phyloP scores from a whole-genome alignment of 805 yeast genomes.

The Kurtzmaniella fragi region DNA sequence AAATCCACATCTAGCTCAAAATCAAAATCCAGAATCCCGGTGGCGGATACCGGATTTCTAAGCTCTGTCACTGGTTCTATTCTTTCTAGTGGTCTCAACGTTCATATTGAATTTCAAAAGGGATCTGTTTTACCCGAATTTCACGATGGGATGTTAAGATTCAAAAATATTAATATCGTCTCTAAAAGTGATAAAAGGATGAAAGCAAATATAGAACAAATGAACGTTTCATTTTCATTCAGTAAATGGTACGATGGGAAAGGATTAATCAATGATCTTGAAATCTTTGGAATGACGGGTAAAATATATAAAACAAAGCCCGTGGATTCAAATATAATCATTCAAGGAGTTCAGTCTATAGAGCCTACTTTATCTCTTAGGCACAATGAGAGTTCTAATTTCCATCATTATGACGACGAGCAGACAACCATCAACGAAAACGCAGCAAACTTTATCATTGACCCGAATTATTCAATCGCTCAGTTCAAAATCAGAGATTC shows the following conservation, averaged over 20 bases:
- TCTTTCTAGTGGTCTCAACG: slow-evolving; percentile 36
- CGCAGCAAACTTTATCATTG: slow-evolving; percentile 13
- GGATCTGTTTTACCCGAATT: slow-evolving; percentile 38
- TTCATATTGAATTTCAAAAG: slow-evolving; percentile 31
- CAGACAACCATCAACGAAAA: slow-evolving; percentile 8
- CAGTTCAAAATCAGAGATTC: slow-evolving; percentile 50
- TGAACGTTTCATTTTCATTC: slow-evolving; percentile 44
- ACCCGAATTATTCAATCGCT: slow-evolving; percentile 28
- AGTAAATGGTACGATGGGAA: slow-evolving; percentile 53
- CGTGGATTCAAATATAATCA: slow-evolving; percentile 13
- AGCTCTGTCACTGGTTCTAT: slow-evolving; percentile 30
- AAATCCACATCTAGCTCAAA: slow-evolving; percentile 16
- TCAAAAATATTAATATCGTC: slow-evolving; percentile 33
- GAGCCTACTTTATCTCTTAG: slow-evolving; percentile 17
- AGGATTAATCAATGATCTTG: slow-evolving; percentile 47
- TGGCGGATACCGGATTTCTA: slow-evolving; percentile 23
- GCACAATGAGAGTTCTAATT: slow-evolving; percentile 24
- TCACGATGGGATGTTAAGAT: slow-evolving; percentile 46
- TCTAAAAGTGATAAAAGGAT: slow-evolving; percentile 9
- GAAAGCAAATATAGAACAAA: slow-evolving; percentile 34
- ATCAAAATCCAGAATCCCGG: not conserved
- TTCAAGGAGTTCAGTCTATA: not conserved
- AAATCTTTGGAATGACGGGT: slow-evolving; percentile 45
- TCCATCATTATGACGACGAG: slow-evolving; percentile 28
- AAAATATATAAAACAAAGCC: slow-evolving; percentile 12